phyloP scores from a whole-genome alignment of 2,329 filamentous ascomycete genomes.

The Rutstroemia sp. region DNA sequence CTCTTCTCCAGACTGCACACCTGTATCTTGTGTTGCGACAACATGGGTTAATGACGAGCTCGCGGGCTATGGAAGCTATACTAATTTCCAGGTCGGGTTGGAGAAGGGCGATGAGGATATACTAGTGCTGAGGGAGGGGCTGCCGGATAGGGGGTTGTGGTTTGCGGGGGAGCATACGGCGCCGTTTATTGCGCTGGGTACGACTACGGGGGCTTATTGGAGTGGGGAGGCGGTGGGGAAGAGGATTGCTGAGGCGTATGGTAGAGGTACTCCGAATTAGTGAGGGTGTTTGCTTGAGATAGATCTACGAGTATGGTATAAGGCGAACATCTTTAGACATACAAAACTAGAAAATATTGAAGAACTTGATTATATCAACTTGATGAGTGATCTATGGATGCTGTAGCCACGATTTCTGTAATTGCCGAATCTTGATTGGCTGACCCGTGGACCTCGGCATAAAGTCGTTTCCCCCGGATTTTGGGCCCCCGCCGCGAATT shows the following conservation, averaged over 20 bases:
- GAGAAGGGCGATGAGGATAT: slow-evolving; percentile 52
- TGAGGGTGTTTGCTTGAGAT: too few relatives aligned
- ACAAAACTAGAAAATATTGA: too few relatives aligned
- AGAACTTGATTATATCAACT: too few relatives aligned
- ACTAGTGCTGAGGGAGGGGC: slow-evolving; percentile 35
- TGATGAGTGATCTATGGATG: too few relatives aligned
- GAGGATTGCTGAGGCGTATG: slow-evolving; percentile 52
- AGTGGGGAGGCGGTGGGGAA: slow-evolving; percentile 72
- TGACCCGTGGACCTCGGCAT: background rate
- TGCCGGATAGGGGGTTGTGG: slow-evolving; percentile 37
- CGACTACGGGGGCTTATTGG: slow-evolving; percentile 78
- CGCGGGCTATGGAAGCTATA: slow-evolving; percentile 60
- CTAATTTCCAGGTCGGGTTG: slow-evolving; percentile 58
- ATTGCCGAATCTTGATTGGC: background rate
- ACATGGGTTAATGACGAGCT: slow-evolving; percentile 59
- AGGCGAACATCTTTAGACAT: too few relatives aligned
- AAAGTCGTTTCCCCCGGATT: background rate
- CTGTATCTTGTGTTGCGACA: slow-evolving; percentile 49
- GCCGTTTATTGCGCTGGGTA: slow-evolving; percentile 82
- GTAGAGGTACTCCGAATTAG: slow-evolving; percentile 9
- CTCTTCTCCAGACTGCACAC: slow-evolving; percentile 40
- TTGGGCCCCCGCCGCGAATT: background rate
- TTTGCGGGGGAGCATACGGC: slow-evolving; percentile 73
- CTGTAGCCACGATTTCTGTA: background rate
- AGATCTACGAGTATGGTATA: too few relatives aligned